A percentile compares a stretch with the other conserved stretches of the same genome.
phyloP scores from a whole-genome alignment of 352 stramenopile genomes.

The Phytophthora hibernalis region DNA sequence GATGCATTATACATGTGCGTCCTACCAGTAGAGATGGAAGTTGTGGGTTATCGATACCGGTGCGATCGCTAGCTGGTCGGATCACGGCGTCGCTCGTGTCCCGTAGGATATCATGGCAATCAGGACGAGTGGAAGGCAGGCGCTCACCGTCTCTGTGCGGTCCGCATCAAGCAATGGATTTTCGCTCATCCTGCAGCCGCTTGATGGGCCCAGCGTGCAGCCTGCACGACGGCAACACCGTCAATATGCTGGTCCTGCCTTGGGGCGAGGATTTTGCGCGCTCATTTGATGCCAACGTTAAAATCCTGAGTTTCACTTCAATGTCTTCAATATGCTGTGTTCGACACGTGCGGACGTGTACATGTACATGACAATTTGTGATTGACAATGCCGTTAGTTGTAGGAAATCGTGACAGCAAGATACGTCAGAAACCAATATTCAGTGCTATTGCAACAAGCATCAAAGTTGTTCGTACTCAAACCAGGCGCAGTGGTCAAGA shows the following conservation, averaged over 20 bases:
- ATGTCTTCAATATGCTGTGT: not conserved
- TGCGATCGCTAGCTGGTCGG: not conserved
- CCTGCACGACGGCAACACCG: not conserved
- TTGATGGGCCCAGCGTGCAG: slow-evolving; percentile 17
- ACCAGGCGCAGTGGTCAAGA: not conserved
- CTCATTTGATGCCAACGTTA: slow-evolving; percentile 7
- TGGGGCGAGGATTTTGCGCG: not conserved
- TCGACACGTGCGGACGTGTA: too few species aligned
- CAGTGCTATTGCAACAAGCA: not conserved
- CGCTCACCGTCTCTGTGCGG: slow-evolving; percentile 11
- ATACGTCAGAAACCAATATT: not conserved
- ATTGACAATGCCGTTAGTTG: not conserved
- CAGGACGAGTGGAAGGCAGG: slow-evolving; percentile 3
- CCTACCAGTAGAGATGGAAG: not conserved
- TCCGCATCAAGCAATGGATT: slow-evolving; percentile 24
- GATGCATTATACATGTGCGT: not conserved
- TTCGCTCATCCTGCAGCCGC: slow-evolving; percentile 24
- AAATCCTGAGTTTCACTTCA: not conserved
- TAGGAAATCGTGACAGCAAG: not conserved
- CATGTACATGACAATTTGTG: too few species aligned
- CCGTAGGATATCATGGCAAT: not conserved
- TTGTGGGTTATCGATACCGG: not conserved
- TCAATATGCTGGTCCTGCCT: not conserved
- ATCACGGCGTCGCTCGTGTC: not conserved
- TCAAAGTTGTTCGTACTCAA: too few species aligned